phyloP scores from a whole-genome alignment of 192 early-diverging fungal species.

The Coemansia sp. region DNA sequence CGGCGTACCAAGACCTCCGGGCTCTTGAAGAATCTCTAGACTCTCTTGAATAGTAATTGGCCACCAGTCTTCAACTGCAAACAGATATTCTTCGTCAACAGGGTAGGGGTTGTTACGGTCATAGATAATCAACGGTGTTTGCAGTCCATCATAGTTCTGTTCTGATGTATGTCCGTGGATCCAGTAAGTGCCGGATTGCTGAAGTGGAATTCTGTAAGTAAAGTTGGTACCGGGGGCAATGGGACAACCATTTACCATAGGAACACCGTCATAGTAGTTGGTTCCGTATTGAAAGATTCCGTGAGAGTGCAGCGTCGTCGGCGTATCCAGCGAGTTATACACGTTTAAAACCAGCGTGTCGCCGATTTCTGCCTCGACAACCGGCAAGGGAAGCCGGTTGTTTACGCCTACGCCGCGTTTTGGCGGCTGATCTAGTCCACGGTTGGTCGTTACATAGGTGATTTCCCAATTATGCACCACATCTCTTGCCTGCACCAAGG shows the following conservation, averaged over 20 bases:
- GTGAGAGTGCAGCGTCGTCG: constrained; percentile 70
- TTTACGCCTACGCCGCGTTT: constrained; percentile 39
- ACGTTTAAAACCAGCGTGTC: constrained; percentile 44
- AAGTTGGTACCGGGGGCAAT: constrained; percentile 65
- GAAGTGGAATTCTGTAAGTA: constrained; percentile 67
- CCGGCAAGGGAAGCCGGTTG: constrained; percentile 22
- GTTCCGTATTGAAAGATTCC: constrained; percentile 72
- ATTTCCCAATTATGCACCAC: constrained; percentile 40
- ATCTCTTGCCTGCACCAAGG: constrained; percentile 9
- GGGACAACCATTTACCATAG: constrained; percentile 66
- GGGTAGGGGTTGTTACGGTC: constrained; percentile 53
- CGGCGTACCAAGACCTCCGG: constrained; percentile 24
- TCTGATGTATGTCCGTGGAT: constrained; percentile 66
- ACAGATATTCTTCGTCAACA: constrained; percentile 61
- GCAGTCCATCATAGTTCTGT: constrained; percentile 80
- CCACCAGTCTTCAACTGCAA: constrained; percentile 73
- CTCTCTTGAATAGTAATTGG: constrained; percentile 53
- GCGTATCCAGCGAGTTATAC: constrained; percentile 58
- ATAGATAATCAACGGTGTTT: constrained; percentile 67
- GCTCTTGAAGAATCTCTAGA: constrained; percentile 50
- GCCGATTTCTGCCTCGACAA: constrained; percentile 22
- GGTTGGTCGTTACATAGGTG: constrained; percentile 28
- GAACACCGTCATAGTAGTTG: constrained; percentile 65
- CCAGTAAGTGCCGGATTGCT: constrained; percentile 85
- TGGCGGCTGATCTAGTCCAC: constrained; percentile 27